Conservation (phyloP, 1,139 yeast species). For the Hemisphaericaspora xylanilytica region DNA sequence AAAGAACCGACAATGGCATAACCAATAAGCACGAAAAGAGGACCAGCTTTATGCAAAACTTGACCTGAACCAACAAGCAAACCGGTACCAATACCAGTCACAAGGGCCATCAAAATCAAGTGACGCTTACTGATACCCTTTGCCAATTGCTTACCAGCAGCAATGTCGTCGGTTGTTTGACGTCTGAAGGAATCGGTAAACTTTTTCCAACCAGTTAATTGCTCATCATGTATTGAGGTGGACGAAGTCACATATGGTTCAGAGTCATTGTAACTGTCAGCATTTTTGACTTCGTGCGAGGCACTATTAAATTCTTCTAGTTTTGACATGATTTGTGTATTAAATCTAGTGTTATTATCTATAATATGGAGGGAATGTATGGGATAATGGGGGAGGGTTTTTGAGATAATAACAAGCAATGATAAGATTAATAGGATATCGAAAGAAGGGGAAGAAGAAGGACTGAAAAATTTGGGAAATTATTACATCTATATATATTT, state of each 20-base stretch:
- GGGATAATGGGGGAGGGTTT: too few species aligned
- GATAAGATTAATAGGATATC: too few species aligned
- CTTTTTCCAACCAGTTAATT: slow-evolving; percentile 20
- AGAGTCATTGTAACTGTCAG: slow-evolving; percentile 11
- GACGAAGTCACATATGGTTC: slow-evolving; percentile 12
- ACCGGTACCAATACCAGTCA: slow-evolving; percentile 44
- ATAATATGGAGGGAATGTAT: too few species aligned
- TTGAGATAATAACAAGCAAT: too few species aligned
- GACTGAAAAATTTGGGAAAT: neutral
- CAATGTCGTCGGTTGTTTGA: slow-evolving; percentile 19
- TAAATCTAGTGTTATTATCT: too few species aligned
- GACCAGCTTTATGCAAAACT: slow-evolving; percentile 34
- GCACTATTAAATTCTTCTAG: slow-evolving; percentile 1
- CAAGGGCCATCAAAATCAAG: slow-evolving; percentile 36
- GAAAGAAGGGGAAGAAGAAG: too few species aligned
- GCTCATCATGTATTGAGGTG: slow-evolving; percentile 6
- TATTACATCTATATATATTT: neutral
- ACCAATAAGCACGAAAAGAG: slow-evolving; percentile 34
- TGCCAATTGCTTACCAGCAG: slow-evolving; percentile 29
- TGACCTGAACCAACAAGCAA: slow-evolving; percentile 40
- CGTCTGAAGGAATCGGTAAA: slow-evolving; percentile 33
- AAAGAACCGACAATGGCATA: slow-evolving; percentile 40
- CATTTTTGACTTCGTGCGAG: slow-evolving; percentile 1
- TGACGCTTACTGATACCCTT: slow-evolving; percentile 37
- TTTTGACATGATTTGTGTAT: slow-evolving; percentile 3